Conservation (phyloP, 2,329 filamentous ascomycete species). For the Esteya vermicola region DNA sequence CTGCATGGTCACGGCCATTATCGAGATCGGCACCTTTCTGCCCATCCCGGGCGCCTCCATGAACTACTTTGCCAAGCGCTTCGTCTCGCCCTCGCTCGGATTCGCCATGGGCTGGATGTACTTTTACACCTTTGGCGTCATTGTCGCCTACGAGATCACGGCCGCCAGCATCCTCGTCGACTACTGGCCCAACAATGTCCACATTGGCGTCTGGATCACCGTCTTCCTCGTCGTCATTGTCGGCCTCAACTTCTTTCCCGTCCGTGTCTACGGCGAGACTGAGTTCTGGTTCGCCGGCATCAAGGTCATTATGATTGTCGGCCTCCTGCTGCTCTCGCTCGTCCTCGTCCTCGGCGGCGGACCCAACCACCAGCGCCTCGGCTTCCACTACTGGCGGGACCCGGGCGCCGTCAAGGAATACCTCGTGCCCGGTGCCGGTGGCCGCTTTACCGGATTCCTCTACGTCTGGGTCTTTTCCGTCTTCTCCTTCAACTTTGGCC, state of each 20-base stretch:
- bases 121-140: neutral
- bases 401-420: conserved; percentile 23
- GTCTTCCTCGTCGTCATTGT: conserved; percentile 62
- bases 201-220: conserved; percentile 57
- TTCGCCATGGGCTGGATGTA: conserved; percentile 60
- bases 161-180: conserved; percentile 23
- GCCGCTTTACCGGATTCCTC: conserved; percentile 5
- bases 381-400: conserved; percentile 27
- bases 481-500: conserved; percentile 26
- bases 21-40: conserved; percentile 55
- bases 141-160: conserved; percentile 20
- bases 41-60: conserved; percentile 49
- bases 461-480: conserved; percentile 19
- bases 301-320: conserved; percentile 34
- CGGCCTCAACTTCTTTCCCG: conserved; percentile 52
- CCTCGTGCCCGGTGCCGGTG: conserved; percentile 20
- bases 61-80: conserved; percentile 49
- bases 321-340: conserved; percentile 39
- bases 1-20: conserved; percentile 51
- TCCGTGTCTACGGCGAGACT: conserved; percentile 20
- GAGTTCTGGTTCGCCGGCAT: conserved; percentile 30
- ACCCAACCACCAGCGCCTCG: conserved; percentile 28
- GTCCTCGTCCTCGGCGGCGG: conserved; percentile 42
- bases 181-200: conserved; percentile 35
- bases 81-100: conserved; percentile 34